These are phyloP conservation scores for Sporothrix globosa DNA, from an alignment of 2,329 filamentous ascomycete genomes.

Conservation along the genomic window DNA sequence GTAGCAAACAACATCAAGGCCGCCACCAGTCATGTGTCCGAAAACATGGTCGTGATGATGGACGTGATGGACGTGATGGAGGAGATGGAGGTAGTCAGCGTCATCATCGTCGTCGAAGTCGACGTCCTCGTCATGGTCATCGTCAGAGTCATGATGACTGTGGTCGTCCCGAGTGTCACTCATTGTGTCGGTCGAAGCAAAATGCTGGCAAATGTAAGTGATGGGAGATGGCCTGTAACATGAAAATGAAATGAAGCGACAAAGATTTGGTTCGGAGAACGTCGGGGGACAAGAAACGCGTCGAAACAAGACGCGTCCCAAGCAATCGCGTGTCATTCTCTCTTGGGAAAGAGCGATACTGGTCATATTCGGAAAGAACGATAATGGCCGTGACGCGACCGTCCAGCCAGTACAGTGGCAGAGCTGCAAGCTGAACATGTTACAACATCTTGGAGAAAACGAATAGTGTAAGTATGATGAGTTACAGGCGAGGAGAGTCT, in stretches of 20 bases:
- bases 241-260: not conserved
- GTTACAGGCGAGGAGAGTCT: too few relatives aligned
- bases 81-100: not conserved
- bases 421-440: too few relatives aligned
- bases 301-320: not conserved
- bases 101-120: not conserved
- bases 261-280: too few relatives aligned
- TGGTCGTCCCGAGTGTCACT: not conserved
- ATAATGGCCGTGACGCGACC: not conserved
- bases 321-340: not conserved
- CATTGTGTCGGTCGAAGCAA: not conserved
- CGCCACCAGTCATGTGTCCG: not conserved
- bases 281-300: not conserved
- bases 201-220: not conserved
- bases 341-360: not conserved
- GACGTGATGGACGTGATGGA: too few relatives aligned
- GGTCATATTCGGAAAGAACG: not conserved
- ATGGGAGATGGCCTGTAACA: not conserved
- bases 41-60: too few relatives aligned
- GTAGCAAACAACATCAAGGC: constrained; percentile 9
- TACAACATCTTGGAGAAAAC: too few relatives aligned
- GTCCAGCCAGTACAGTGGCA: too few relatives aligned
- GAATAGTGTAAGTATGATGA: too few relatives aligned
- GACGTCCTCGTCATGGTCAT: not conserved
- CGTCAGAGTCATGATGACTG: not conserved